phyloP scores from a whole-genome alignment of 2,329 filamentous ascomycete species.

The Penicillium crustosum region DNA sequence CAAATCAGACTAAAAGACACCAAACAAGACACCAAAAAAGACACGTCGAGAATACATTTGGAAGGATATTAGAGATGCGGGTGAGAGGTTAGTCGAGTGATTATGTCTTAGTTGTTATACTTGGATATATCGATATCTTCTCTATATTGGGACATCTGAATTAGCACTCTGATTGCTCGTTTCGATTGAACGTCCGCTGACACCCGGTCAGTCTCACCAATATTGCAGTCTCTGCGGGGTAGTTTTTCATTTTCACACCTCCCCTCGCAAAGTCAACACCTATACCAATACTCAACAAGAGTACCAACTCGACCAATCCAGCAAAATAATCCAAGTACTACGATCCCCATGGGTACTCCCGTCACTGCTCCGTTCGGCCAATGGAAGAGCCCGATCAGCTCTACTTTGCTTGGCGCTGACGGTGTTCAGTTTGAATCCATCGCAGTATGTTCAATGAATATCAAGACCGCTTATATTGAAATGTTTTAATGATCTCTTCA shows the following conservation, averaged over 20 bases:
- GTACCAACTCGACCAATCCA: not conserved
- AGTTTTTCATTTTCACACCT: not conserved
- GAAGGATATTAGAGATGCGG: not conserved
- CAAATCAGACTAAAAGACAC: not conserved
- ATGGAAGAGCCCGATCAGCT: conserved; percentile 39
- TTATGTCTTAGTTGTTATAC: not conserved
- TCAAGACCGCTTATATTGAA: too few relatives aligned
- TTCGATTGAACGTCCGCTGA: not conserved
- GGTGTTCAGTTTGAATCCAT: conserved; percentile 15
- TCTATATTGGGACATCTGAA: not conserved
- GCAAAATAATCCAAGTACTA: not conserved
- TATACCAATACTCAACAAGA: not conserved
- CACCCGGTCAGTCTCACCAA: not conserved
- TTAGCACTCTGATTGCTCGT: not conserved
- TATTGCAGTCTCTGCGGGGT: not conserved
- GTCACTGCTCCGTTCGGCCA: conserved; percentile 32
- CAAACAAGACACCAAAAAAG: not conserved
- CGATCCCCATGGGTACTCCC: not conserved
- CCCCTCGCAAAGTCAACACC: not conserved
- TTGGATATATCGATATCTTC: not conserved
- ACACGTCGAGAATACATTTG: not conserved
- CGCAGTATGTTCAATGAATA: conserved; percentile 13
- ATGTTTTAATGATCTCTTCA: not conserved
- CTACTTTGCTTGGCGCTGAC: conserved; percentile 20
- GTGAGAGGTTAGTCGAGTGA: not conserved